Evolutionary conservation across 169 alveolate genomes (phyloP).

Genomic region (Theileria sp.): DNA sequence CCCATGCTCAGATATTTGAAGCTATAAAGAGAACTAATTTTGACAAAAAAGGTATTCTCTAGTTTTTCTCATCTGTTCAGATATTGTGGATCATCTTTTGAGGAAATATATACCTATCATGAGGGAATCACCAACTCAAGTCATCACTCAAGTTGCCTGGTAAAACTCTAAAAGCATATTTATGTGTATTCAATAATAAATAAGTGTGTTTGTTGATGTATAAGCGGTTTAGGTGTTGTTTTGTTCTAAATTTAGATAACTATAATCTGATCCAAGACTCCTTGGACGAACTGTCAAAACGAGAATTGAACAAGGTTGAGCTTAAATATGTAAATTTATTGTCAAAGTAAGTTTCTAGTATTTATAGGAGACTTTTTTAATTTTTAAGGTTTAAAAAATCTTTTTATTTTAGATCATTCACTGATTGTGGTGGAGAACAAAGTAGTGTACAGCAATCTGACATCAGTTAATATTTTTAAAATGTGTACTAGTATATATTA

Average conservation of each 20-base stretch:
- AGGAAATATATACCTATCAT: slow-evolving; percentile 24
- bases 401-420: not conserved
- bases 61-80: not conserved
- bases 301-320: slow-evolving; percentile 31
- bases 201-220: too few relatives aligned
- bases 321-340: slow-evolving; percentile 44
- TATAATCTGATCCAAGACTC: slow-evolving; percentile 36
- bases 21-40: slow-evolving; percentile 37
- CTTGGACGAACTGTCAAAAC: slow-evolving; percentile 33
- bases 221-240: slow-evolving; percentile 34
- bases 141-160: slow-evolving; percentile 64
- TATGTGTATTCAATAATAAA: not conserved
- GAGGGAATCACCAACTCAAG: slow-evolving; percentile 48
- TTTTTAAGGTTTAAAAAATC: not conserved
- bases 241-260: slow-evolving; percentile 24
- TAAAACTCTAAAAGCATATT: not conserved
- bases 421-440: slow-evolving; percentile 3
- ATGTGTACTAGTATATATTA: slow-evolving; percentile 19
- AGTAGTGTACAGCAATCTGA: not conserved
- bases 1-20: slow-evolving; percentile 59
- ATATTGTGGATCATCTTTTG: slow-evolving; percentile 19
- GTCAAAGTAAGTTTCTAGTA: slow-evolving; percentile 12
- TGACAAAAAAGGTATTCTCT: slow-evolving; percentile 27
- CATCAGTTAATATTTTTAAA: slow-evolving; percentile 3
- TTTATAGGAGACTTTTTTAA: not conserved